Conservation (phyloP, 176 grass and related monocot genomes). For the Phoenix dactylifera region DNA sequence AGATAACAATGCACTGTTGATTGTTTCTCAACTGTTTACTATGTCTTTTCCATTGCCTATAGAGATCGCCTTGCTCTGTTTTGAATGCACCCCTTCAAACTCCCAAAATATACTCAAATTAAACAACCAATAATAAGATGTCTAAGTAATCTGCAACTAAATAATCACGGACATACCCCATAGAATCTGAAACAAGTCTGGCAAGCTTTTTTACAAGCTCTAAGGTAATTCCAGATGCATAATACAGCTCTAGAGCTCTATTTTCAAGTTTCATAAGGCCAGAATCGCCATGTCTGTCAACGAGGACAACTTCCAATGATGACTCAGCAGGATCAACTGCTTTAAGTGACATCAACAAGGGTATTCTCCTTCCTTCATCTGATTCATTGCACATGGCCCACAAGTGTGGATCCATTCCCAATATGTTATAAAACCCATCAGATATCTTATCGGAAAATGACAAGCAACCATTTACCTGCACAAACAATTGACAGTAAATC, state of each 20-base stretch:
- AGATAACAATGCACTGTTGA: constrained; percentile 52
- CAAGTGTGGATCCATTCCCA: constrained; percentile 86
- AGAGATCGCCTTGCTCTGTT: constrained; percentile 57
- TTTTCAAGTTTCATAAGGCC: constrained; percentile 54
- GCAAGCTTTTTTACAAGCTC: constrained; percentile 62
- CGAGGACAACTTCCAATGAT: constrained; percentile 67
- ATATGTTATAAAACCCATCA: constrained; percentile 81
- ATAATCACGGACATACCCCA: constrained; percentile 45
- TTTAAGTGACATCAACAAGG: constrained; percentile 55
- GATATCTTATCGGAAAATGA: constrained; percentile 70
- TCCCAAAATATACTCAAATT: constrained; percentile 15
- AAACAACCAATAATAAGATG: constrained; percentile 10
- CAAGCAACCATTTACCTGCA: constrained; percentile 77
- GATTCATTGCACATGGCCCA: constrained; percentile 85
- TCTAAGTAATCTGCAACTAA: not conserved
- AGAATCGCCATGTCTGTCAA: constrained; percentile 49
- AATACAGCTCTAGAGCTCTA: constrained; percentile 37
- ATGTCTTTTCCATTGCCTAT: constrained; percentile 71
- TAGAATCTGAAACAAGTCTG: constrained; percentile 65
- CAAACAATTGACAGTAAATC: not conserved
- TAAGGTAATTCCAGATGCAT: constrained; percentile 35
- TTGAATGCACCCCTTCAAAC: constrained; percentile 61
- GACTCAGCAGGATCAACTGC: constrained; percentile 57
- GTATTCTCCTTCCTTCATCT: constrained; percentile 54
- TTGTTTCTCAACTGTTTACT: constrained; percentile 61